Conservation (phyloP, 192 early-diverging fungal genomes). For the Entomortierella beljakovae region DNA sequence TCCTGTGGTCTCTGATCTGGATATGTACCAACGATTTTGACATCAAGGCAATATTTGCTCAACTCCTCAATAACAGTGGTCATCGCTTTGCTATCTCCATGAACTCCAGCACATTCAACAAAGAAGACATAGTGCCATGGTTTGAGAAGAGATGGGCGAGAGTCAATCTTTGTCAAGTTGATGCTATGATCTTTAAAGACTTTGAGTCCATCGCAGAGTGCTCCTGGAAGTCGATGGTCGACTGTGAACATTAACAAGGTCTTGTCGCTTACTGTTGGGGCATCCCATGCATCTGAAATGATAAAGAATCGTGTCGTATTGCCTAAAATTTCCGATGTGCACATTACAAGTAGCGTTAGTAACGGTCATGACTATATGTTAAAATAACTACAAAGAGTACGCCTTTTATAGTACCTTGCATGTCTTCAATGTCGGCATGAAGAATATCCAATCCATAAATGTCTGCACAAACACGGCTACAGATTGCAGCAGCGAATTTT, state of each 20-base stretch:
- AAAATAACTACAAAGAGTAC: background rate
- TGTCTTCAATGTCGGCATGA: constrained; percentile 82
- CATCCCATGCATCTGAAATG: constrained; percentile 74
- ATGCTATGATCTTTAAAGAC: constrained; percentile 85
- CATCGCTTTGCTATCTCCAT: constrained; percentile 76
- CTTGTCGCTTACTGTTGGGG: constrained; percentile 77
- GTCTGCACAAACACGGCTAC: constrained; percentile 79
- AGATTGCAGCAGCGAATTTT: constrained; percentile 82
- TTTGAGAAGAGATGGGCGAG: constrained; percentile 80
- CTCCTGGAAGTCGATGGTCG: constrained; percentile 88
- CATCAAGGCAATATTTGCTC: constrained; percentile 76
- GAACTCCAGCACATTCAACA: constrained; percentile 86
- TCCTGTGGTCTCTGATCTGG: constrained; percentile 66
- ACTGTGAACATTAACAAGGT: constrained; percentile 91
- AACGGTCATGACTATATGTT: background rate
- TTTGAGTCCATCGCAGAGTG: constrained; percentile 84
- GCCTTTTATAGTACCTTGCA: constrained; percentile 58
- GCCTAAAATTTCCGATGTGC: constrained; percentile 53
- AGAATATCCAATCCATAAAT: constrained; percentile 85
- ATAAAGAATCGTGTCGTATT: constrained; percentile 97
- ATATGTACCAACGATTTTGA: constrained; percentile 87
- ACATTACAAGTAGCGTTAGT: background rate
- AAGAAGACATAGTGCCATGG: constrained; percentile 97
- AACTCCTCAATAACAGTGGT: constrained; percentile 75
- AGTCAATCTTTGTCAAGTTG: constrained; percentile 93